A percentile compares a stretch with the other conserved stretches of the same genome.
phyloP scores from a whole-genome alignment of 2,329 filamentous ascomycete species.

The Penicillium sp. region DNA sequence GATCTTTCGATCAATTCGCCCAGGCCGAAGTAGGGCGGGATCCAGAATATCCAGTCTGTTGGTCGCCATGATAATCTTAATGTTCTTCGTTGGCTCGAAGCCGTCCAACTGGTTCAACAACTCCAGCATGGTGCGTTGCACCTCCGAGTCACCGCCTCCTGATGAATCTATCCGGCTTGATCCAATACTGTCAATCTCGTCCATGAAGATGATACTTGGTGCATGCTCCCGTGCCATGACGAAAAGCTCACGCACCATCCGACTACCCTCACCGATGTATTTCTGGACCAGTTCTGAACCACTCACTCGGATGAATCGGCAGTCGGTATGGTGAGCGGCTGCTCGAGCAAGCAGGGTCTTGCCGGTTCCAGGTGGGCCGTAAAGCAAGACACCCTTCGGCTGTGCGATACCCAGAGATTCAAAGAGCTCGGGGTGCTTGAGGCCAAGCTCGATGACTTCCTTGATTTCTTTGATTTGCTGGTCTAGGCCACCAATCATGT shows the following conservation, averaged over 20 bases:
- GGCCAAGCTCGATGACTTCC: slow-evolving; percentile 96
- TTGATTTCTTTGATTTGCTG: slow-evolving; percentile 99
- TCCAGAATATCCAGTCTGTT: slow-evolving; percentile 97
- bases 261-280: slow-evolving; percentile 96
- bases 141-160: slow-evolving; percentile 92
- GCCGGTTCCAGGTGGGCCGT: slow-evolving; percentile 93
- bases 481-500: slow-evolving; percentile 98
- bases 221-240: slow-evolving; percentile 99
- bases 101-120: slow-evolving; percentile 97
- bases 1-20: slow-evolving; percentile 97
- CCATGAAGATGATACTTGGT: slow-evolving; percentile 99
- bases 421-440: slow-evolving; percentile 98
- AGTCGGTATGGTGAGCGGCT: slow-evolving; percentile 96
- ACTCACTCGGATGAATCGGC: slow-evolving; percentile 97
- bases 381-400: slow-evolving; percentile 94
- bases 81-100: slow-evolving; percentile 99
- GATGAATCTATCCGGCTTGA: slow-evolving; percentile 95
- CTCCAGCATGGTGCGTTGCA: slow-evolving; percentile 98
- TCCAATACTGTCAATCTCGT: slow-evolving; percentile 98
- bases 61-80: slow-evolving; percentile 99
- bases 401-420: slow-evolving; percentile 98
- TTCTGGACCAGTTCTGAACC: slow-evolving; percentile 97
- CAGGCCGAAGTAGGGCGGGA: slow-evolving; percentile 89
- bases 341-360: slow-evolving; percentile 94
- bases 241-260: slow-evolving; percentile 98